Conservation (phyloP, 75 land plant species). For the Pinus tabuliformis region DNA sequence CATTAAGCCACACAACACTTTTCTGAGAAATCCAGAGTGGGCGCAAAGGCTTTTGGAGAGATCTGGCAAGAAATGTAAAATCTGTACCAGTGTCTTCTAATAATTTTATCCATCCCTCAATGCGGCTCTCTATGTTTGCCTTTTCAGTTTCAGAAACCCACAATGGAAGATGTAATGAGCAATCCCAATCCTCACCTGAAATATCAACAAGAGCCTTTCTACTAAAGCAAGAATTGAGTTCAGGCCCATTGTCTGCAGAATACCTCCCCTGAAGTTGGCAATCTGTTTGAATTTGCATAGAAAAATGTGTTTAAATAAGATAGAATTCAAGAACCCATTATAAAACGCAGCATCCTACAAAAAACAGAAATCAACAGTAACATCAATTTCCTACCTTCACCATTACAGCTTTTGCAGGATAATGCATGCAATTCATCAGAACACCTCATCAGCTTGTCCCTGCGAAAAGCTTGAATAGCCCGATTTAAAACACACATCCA, state of each 20-base stretch:
- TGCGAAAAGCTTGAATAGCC: conserved; percentile 29
- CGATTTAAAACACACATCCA: conserved; percentile 96
- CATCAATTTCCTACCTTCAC: neutral
- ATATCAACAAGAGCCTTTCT: neutral
- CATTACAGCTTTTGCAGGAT: neutral
- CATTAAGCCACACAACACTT: conserved; percentile 93
- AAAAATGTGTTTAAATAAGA: neutral
- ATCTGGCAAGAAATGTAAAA: conserved; percentile 48
- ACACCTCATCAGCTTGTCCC: neutral
- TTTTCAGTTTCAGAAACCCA: conserved; percentile 90
- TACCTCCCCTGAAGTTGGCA: neutral
- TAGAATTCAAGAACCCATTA: neutral
- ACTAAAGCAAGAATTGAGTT: neutral
- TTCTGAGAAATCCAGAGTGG: conserved; percentile 96
- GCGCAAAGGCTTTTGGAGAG: conserved; percentile 73
- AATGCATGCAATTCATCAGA: neutral
- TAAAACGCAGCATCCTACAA: neutral
- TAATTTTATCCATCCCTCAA: conserved; percentile 72
- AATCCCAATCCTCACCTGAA: conserved; percentile 64
- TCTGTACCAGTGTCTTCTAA: conserved; percentile 78
- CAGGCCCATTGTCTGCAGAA: neutral
- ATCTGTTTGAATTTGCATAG: conserved; percentile 1
- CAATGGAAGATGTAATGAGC: conserved; percentile 84
- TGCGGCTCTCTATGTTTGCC: conserved; percentile 50
- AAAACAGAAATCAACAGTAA: neutral